phyloP scores from a whole-genome alignment of 2,329 filamentous ascomycete genomes.

The Shiraia bambusicola region DNA sequence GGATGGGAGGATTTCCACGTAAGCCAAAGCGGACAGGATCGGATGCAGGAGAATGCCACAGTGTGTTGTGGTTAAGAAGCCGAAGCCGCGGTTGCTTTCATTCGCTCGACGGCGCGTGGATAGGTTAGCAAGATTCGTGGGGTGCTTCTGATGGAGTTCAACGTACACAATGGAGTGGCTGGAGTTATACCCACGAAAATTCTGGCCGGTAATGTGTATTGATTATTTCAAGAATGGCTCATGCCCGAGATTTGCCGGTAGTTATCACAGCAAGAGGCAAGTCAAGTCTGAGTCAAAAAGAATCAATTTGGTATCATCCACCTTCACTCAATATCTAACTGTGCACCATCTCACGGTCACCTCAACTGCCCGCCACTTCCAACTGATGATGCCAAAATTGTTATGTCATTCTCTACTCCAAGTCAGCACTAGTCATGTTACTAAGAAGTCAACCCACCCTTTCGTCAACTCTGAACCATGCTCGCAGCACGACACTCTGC shows the following conservation, averaged over 20 bases:
- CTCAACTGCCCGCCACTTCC: no score
- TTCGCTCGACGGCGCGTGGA: not conserved
- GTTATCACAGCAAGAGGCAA: not conserved
- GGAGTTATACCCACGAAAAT: no score
- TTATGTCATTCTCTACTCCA: no score
- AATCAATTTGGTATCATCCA: not conserved
- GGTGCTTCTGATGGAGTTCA: no score
- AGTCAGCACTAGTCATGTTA: no score
- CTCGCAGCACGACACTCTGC: no score
- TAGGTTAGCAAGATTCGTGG: no score
- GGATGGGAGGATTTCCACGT: slow-evolving; percentile 40
- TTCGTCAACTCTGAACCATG: no score
- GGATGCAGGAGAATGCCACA: slow-evolving; percentile 40
- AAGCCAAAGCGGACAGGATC: slow-evolving; percentile 23
- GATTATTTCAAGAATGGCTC: not conserved
- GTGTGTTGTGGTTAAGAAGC: slow-evolving; percentile 35
- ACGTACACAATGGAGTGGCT: no score
- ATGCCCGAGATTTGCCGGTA: not conserved
- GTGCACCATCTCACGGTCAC: not conserved
- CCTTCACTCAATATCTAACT: not conserved
- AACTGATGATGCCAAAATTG: no score
- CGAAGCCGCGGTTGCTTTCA: not conserved
- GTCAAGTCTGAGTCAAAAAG: not conserved
- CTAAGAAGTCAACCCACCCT: no score
- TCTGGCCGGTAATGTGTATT: no score